Conservation (phyloP, 345 rosid genomes). For the Carallia pectinifolia region DNA sequence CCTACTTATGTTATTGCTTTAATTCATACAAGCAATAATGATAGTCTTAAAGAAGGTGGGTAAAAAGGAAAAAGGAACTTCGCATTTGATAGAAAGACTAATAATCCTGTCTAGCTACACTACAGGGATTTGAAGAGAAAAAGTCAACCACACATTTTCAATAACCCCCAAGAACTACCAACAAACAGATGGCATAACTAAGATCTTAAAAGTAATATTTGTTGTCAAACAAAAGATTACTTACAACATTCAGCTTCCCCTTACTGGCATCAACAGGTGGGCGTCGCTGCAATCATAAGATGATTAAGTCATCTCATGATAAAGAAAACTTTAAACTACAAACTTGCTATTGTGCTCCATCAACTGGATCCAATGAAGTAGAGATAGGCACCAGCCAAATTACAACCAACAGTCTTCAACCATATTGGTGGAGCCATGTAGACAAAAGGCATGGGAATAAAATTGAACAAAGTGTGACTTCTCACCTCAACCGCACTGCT, state of each 20-base stretch:
- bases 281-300: slow-evolving; percentile 52
- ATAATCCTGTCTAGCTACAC: too few relatives aligned
- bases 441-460: background rate
- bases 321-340: background rate
- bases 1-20: too few relatives aligned
- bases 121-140: too few relatives aligned
- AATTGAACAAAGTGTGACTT: background rate
- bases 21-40: too few relatives aligned
- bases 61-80: too few relatives aligned
- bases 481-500: too few relatives aligned
- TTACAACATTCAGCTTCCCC: slow-evolving; percentile 62
- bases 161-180: too few relatives aligned
- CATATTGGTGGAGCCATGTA: too few relatives aligned
- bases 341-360: background rate
- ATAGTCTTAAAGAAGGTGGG: too few relatives aligned
- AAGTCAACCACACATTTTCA: too few relatives aligned
- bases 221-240: slow-evolving; percentile 22
- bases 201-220: background rate
- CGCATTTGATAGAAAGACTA: too few relatives aligned
- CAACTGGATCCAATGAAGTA: background rate
- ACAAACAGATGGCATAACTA: background rate
- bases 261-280: slow-evolving; percentile 57
- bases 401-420: too few relatives aligned
- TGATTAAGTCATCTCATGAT: background rate
- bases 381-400: background rate